Percentiles rank a stretch among this genome's conserved stretches.
phyloP scores from a whole-genome alignment of 2,329 filamentous ascomycete species.

The Cryphonectria naterciae region DNA sequence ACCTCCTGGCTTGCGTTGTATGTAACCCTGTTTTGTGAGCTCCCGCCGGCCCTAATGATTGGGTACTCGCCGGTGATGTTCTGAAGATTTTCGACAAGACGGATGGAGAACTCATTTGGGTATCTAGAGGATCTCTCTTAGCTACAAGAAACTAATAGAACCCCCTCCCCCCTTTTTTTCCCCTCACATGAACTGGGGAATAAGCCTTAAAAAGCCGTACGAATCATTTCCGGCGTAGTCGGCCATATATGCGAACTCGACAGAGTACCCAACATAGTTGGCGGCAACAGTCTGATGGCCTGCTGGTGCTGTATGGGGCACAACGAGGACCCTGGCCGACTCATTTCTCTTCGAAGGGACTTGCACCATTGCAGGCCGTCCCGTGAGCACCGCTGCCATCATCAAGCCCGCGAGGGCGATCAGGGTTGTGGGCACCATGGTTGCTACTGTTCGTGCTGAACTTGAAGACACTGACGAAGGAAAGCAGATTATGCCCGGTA shows the following conservation, averaged over 20 bases:
- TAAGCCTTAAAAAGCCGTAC: not conserved
- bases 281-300: conserved; percentile 15
- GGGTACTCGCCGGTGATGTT: not conserved
- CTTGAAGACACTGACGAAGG: not conserved
- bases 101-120: conserved; percentile 18
- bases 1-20: conserved; percentile 18
- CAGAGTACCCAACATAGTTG: conserved; percentile 17
- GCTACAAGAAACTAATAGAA: not conserved
- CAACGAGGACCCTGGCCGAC: conserved; percentile 3
- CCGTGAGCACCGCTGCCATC: not conserved
- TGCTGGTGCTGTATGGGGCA: not conserved
- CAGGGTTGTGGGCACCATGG: not conserved
- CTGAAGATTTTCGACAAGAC: conserved; percentile 13
- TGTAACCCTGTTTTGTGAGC: conserved; percentile 11
- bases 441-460: not conserved
- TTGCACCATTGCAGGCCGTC: not conserved
- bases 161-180: no score
- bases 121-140: not conserved
- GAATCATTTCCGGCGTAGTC: conserved; percentile 19
- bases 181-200: not conserved
- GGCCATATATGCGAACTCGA: conserved; percentile 23
- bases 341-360: not conserved
- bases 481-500: not conserved
- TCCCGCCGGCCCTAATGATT: conserved; percentile 31
- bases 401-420: not conserved